Evolutionary conservation across 306 rosid species (phyloP), one percentile per base, ranked within the genome.

Genomic region (Canavalia ensiformis): DNA sequence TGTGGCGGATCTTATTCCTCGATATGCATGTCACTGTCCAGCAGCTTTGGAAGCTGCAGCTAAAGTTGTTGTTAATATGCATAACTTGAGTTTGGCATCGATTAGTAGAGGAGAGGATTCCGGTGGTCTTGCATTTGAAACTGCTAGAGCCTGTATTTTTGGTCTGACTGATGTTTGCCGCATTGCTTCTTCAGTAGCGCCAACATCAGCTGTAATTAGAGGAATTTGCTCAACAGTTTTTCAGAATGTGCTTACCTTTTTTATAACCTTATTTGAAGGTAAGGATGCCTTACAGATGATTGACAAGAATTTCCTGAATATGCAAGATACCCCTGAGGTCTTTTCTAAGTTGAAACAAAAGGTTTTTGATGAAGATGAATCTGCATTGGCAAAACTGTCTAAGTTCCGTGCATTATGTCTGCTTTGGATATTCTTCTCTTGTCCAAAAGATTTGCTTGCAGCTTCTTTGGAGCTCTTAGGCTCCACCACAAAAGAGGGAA

Each of bases 1-100:
- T 82, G 98, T 89, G 78, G 98, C 98, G 4, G 90, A 95, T 73
- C 88, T 91, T 68, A 91, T 95, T 89, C 99, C 98, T 78, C 91
- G 90, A 75, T 95, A 89, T 81, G 97, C 99, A 73, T 82, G 90
- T 52, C 88, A 89, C 76, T 91, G 94, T 77, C 98, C 97, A 72
- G 88, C 95, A 65, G 95, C 97, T 77, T 94, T 93, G 77, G 98
- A 93, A 86, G 92, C 93, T 59, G 98, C 98, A 2, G 84, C 89
- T 30, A 89, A 90, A 88, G 96, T 91, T 82, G 82, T 93, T 64
- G 86, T 93, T 81, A 86, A 89, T 76, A 95, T 95, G 93, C 92
- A 89, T 78, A 86, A 87, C 86, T 86, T 89, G 88, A 88, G 91
- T 90, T 72, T 88, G 78, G 85, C 87, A 42, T 44, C 84, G 86